A percentile compares a stretch with the other conserved stretches of the same genome.
Conservation (phyloP, 2,329 filamentous ascomycete genomes). For the Pezicula neosporulosa region DNA sequence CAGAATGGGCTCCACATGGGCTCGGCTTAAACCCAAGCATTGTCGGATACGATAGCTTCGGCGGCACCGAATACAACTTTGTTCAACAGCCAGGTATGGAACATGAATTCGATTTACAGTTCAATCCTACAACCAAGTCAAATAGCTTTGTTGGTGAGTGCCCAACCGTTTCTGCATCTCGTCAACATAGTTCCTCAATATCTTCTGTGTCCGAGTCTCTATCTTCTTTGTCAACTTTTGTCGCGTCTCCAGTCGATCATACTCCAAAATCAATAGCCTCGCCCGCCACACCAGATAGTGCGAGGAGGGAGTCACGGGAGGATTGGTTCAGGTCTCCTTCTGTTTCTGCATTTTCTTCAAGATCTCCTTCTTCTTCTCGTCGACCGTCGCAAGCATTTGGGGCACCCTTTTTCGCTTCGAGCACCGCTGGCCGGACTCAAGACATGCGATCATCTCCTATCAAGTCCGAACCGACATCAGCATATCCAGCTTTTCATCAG, state of each 20-base stretch:
- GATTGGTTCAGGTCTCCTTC: conserved; percentile 31
- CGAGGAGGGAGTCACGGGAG: conserved; percentile 15
- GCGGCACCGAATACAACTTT: conserved; percentile 25
- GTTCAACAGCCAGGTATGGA: conserved; percentile 28
- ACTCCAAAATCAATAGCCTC: conserved; percentile 21
- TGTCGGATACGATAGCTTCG: conserved; percentile 23
- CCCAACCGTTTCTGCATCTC: conserved; percentile 32
- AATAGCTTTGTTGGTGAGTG: conserved; percentile 43
- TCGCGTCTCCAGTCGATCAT: conserved; percentile 19
- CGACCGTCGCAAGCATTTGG: conserved; percentile 20
- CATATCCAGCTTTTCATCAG: conserved; percentile 20
- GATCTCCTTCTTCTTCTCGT: conserved; percentile 28
- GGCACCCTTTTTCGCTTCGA: conserved; percentile 17
- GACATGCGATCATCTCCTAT: conserved; percentile 18
- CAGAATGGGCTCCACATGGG: conserved; percentile 26
- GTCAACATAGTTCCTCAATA: conserved; percentile 23
- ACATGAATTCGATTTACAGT: conserved; percentile 29
- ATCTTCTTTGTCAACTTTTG: conserved; percentile 24
- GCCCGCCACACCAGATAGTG: conserved; percentile 22
- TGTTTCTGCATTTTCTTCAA: conserved; percentile 29
- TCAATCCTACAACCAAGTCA: conserved; percentile 35
- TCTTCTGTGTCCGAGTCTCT: conserved; percentile 18
- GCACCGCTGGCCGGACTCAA: conserved; percentile 16
- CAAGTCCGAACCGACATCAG: conserved; percentile 13
- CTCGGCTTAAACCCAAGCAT: conserved; percentile 28